Conservation (phyloP, 106 monocot species). For the Vanilla planifolia region DNA sequence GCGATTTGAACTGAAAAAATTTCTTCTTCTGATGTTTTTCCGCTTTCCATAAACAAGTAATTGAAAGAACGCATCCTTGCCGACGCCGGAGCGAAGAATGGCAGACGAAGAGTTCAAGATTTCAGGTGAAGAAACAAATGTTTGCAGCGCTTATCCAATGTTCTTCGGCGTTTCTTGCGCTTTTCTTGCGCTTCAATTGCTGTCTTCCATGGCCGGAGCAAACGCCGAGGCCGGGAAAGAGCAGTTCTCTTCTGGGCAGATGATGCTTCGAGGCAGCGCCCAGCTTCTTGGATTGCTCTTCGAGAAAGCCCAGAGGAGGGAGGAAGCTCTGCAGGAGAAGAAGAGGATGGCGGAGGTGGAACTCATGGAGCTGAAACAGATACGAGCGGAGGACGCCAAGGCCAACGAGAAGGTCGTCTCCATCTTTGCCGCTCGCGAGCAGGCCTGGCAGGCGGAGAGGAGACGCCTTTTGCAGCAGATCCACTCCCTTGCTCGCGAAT, state of each 20-base stretch:
- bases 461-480: conserved; percentile 49
- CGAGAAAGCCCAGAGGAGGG: conserved; percentile 18
- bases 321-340: conserved; percentile 22
- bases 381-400: conserved; percentile 67
- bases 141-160: neutral
- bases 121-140: neutral
- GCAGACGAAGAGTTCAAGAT: neutral
- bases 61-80: neutral
- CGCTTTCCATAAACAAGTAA: too few relatives aligned
- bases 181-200: conserved; percentile 17
- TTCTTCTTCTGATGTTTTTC: neutral
- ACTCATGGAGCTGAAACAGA: conserved; percentile 35
- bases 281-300: conserved; percentile 40
- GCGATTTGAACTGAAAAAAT: neutral
- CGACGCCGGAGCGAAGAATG: neutral
- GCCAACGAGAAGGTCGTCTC: conserved; percentile 87
- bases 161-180: conserved; percentile 23
- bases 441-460: conserved; percentile 71
- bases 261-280: conserved; percentile 32
- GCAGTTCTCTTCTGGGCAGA: conserved; percentile 4
- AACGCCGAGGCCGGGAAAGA: conserved; percentile 4
- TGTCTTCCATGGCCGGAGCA: conserved; percentile 5
- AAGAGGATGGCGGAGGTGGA: conserved; percentile 22
- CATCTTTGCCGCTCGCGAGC: conserved; percentile 80
- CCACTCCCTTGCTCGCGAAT: conserved; percentile 37